Evolutionary conservation across 2,329 filamentous ascomycete species (phyloP).

Genomic region (Xylaria sp.): DNA sequence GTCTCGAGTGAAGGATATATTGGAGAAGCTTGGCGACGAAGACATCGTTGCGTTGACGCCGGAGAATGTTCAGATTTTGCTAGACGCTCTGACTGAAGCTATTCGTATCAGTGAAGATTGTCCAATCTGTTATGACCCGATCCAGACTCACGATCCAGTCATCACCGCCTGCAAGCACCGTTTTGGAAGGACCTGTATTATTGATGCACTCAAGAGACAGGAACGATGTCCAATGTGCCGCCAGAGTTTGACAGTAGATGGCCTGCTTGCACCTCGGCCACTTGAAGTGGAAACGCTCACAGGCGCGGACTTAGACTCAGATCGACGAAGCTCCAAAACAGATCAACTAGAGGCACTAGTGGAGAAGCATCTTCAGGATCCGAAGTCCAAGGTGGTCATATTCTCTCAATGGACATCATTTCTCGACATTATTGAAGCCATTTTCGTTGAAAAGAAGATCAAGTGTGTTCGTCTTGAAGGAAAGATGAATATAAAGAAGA

Average conservation of each 20-base stretch:
- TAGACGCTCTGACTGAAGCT: slow-evolving; percentile 78
- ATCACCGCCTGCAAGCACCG: slow-evolving; percentile 88
- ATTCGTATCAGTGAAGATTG: slow-evolving; percentile 88
- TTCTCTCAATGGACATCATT: slow-evolving; percentile 85
- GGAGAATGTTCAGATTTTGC: slow-evolving; percentile 77
- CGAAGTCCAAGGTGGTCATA: slow-evolving; percentile 74
- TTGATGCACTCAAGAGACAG: slow-evolving; percentile 77
- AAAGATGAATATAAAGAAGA: slow-evolving; percentile 74
- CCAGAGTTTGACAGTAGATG: slow-evolving; percentile 69
- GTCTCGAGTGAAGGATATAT: slow-evolving; percentile 76
- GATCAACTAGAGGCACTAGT: slow-evolving; percentile 82
- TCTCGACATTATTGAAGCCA: slow-evolving; percentile 75
- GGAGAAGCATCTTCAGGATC: slow-evolving; percentile 72
- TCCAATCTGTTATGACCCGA: slow-evolving; percentile 79
- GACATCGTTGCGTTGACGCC: slow-evolving; percentile 75
- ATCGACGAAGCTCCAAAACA: slow-evolving; percentile 83
- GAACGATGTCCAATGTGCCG: slow-evolving; percentile 89
- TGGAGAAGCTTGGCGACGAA: slow-evolving; percentile 74
- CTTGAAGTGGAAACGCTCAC: slow-evolving; percentile 53
- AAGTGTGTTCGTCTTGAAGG: slow-evolving; percentile 82
- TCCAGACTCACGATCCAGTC: slow-evolving; percentile 71
- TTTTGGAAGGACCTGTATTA: slow-evolving; percentile 80
- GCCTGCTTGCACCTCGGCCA: slow-evolving; percentile 72
- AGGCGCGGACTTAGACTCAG: slow-evolving; percentile 61
- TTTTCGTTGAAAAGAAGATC: slow-evolving; percentile 70